phyloP scores from a whole-genome alignment of 805 yeast species.

The Candida sphagnicola region DNA sequence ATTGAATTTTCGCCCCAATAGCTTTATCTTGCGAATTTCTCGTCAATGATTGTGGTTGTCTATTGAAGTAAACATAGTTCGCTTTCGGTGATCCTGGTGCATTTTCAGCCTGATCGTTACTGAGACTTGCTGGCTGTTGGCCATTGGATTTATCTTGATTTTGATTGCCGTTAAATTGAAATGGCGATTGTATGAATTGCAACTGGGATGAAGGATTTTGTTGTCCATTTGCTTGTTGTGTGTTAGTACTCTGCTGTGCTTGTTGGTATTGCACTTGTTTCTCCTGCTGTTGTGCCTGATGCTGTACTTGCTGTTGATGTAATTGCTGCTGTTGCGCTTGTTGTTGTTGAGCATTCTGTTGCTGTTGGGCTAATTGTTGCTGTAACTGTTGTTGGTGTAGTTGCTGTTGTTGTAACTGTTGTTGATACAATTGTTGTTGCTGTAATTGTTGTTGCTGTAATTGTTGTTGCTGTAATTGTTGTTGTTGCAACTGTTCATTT shows the following conservation, averaged over 20 bases:
- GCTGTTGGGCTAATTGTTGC: constrained; percentile 8
- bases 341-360: constrained; percentile 9
- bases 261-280: constrained; percentile 9
- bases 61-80: constrained; percentile 68
- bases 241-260: constrained; percentile 7
- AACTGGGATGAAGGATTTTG: neutral
- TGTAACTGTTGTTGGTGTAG: constrained; percentile 8
- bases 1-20: constrained; percentile 72
- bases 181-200: neutral
- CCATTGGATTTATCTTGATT: neutral
- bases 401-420: constrained; percentile 7
- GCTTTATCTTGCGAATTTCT: constrained; percentile 77
- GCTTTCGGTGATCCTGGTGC: constrained; percentile 8
- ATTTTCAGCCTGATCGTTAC: no score
- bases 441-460: constrained; percentile 12
- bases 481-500: constrained; percentile 11
- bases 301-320: constrained; percentile 8
- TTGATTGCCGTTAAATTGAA: neutral
- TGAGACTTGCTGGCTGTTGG: no score
- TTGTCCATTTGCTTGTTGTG: neutral
- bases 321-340: constrained; percentile 8
- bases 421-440: constrained; percentile 10
- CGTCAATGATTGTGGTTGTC: constrained; percentile 78
- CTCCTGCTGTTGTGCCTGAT: constrained; percentile 7
- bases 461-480: constrained; percentile 12